Conservation (phyloP, 352 stramenopile species). For the Phytophthora pseudosyringae region DNA sequence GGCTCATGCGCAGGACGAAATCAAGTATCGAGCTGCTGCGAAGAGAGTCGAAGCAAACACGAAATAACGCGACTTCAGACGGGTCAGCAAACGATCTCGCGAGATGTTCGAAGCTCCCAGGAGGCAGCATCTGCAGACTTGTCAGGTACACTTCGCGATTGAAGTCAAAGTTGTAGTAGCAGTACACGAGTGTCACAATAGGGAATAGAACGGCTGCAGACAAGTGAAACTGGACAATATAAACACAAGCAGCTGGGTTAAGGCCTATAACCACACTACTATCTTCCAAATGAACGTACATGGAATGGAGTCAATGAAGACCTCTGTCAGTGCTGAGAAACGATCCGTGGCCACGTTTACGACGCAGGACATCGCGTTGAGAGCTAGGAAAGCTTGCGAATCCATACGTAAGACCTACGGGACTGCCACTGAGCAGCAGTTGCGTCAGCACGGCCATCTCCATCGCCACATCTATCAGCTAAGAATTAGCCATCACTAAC, state of each 20-base stretch:
- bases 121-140: conserved; percentile 19
- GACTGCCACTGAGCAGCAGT: conserved; percentile 32
- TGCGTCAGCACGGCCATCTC: conserved; percentile 28
- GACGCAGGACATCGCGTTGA: conserved; percentile 1
- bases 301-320: conserved; percentile 5
- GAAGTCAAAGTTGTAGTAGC: conserved; percentile 33
- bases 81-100: conserved; percentile 30
- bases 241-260: not conserved
- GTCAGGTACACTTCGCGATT: conserved; percentile 27
- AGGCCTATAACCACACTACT: too few relatives aligned
- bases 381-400: conserved; percentile 22
- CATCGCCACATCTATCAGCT: conserved; percentile 16
- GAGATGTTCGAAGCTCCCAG: conserved; percentile 37
- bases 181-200: conserved; percentile 13
- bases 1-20: conserved; percentile 16
- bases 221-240: conserved; percentile 3
- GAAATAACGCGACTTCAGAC: conserved; percentile 32
- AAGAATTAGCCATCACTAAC: not conserved
- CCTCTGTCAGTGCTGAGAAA: conserved; percentile 1
- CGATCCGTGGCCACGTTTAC: not conserved
- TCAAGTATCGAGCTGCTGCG: conserved; percentile 28
- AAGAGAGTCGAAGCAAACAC: conserved; percentile 38
- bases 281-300: not conserved
- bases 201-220: conserved; percentile 9
- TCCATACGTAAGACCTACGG: conserved; percentile 21